These are phyloP conservation scores for Chrysanthemum makinoi DNA, from an alignment of 129 eudicot genomes.

Conservation along the genomic window DNA sequence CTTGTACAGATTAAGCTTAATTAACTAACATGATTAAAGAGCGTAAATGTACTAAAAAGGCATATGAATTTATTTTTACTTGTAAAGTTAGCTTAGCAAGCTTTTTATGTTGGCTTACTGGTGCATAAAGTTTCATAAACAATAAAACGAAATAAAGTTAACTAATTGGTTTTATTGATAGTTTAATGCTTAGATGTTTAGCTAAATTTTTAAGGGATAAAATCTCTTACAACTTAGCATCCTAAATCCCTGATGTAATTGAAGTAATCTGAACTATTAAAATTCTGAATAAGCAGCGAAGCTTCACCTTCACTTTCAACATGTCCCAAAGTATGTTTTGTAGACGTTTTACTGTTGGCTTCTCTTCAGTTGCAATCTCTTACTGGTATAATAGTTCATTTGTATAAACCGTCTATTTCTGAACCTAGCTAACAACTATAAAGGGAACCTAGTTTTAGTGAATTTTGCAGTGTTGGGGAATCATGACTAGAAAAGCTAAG, in stretches of 20 bases:
- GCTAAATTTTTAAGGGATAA: neutral
- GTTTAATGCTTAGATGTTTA: neutral
- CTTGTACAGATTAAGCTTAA: too few species aligned
- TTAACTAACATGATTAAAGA: too few species aligned
- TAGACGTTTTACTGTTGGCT: neutral
- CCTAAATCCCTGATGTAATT: neutral
- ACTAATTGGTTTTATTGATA: neutral
- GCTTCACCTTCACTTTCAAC: neutral
- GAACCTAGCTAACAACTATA: too few species aligned
- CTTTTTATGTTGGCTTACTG: neutral
- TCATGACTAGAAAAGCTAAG: too few species aligned
- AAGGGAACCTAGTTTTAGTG: too few species aligned
- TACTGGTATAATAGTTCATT: too few species aligned
- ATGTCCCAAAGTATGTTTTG: neutral
- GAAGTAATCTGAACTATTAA: neutral
- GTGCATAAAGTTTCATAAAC: neutral
- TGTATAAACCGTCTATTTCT: too few species aligned
- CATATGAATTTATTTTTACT: too few species aligned
- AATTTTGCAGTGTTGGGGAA: too few species aligned
- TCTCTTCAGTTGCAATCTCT: neutral
- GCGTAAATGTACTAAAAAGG: neutral
- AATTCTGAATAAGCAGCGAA: neutral
- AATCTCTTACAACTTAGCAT: too few species aligned
- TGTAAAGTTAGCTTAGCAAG: neutral
- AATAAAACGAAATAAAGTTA: neutral